phyloP scores from a whole-genome alignment of 169 alveolate genomes.

The Babesia gibsoni region DNA sequence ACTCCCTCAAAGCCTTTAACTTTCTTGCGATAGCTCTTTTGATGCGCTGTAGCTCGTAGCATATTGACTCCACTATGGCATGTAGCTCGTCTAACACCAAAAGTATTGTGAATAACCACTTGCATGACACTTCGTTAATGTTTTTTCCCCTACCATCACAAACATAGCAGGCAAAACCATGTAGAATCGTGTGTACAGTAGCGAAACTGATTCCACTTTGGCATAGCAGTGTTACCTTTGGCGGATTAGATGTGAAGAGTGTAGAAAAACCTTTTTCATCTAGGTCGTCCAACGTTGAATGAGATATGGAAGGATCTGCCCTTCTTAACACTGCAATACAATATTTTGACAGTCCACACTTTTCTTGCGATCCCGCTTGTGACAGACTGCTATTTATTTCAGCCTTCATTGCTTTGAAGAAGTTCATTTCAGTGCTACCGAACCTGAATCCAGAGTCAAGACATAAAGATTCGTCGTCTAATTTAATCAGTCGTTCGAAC shows the following conservation, averaged over 20 bases:
- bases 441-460: constrained; percentile 28
- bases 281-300: not conserved
- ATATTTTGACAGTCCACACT: not conserved
- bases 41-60: constrained; percentile 57
- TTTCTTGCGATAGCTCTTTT: constrained; percentile 37
- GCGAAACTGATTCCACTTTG: constrained; percentile 38
- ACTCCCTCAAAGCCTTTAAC: not conserved
- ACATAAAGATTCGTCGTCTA: constrained; percentile 23
- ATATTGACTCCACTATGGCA: constrained; percentile 43
- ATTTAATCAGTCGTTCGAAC: constrained; percentile 36
- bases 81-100: constrained; percentile 61
- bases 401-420: constrained; percentile 35
- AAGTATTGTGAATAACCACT: constrained; percentile 49
- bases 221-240: constrained; percentile 17
- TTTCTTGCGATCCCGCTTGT: not conserved
- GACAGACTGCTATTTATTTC: not conserved
- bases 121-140: constrained; percentile 11
- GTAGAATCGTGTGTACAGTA: constrained; percentile 27
- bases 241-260: constrained; percentile 30
- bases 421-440: constrained; percentile 23
- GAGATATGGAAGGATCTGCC: too few species aligned
- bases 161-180: constrained; percentile 14
- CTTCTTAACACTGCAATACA: constrained; percentile 1
- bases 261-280: constrained; percentile 11
- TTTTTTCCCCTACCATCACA: constrained; percentile 44